Conservation (phyloP, 331 rosid species). For the Cydonia oblonga region DNA sequence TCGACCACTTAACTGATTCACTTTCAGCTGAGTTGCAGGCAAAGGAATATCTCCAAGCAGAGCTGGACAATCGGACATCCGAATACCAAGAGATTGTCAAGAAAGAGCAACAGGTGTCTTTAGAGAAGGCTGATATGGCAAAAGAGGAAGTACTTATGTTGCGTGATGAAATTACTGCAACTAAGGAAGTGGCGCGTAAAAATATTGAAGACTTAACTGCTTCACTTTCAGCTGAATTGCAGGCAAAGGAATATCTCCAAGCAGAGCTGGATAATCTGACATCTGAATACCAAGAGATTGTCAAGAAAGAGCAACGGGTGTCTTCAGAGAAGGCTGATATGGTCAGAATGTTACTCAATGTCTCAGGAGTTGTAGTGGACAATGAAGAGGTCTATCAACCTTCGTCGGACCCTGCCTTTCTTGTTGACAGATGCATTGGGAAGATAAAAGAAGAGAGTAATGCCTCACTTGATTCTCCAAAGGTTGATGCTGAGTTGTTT, state of each 20-base stretch:
- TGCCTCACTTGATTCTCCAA: conserved; percentile 28
- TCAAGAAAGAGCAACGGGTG: conserved; percentile 36
- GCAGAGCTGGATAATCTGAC: conserved; percentile 53
- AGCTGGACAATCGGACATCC: conserved; percentile 45
- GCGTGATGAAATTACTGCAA: conserved; percentile 41
- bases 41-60: conserved; percentile 54
- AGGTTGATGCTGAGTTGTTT: conserved; percentile 40
- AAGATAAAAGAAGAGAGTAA: conserved; percentile 41
- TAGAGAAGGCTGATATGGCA: conserved; percentile 54
- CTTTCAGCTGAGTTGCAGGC: conserved; percentile 54
- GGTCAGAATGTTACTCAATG: conserved; percentile 49
- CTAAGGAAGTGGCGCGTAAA: conserved; percentile 42
- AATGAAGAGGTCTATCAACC: conserved; percentile 35
- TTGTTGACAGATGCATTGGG: conserved; percentile 37
- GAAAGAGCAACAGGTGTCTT: conserved; percentile 37
- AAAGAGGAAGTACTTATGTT: conserved; percentile 16
- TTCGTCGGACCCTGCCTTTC: conserved; percentile 22
- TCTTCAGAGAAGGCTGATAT: conserved; percentile 51
- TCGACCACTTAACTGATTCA: conserved; percentile 46
- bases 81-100: conserved; percentile 35
- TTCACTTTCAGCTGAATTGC: conserved; percentile 49
- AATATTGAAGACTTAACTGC: conserved; percentile 47
- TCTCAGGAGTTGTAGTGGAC: conserved; percentile 46
- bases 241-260: conserved; percentile 57
- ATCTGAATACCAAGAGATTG: conserved; percentile 33